Evolutionary conservation across 345 rosid genomes (phyloP), one percentile per base, ranked within the genome.

Genomic region (Iberis pinnata): DNA sequence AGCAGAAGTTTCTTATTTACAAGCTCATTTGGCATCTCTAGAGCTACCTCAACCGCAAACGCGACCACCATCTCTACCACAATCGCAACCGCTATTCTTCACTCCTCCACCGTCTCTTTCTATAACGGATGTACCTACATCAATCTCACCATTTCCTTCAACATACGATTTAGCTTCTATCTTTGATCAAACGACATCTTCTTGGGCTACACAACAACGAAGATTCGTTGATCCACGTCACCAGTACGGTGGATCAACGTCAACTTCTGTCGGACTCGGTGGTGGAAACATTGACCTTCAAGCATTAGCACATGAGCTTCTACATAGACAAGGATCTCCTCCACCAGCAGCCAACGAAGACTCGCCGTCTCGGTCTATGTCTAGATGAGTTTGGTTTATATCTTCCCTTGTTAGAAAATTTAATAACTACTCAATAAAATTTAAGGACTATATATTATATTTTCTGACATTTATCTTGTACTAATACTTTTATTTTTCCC

Each of bases 1-100:
- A 57, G 83, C 98, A 5, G 96, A 90, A 74, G 75, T 90, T 7
- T 72, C 98, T n/a, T 80, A 70, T 75, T 67, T 84, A 60, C 95
- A 87, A 70, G 79, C 96, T 29, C 81, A 80, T 50, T 64, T 87
- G 36, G 70, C 92, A 16, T 68, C 92, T 7, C 42, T 87, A 53
- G 84, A 82, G 77, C 69, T 70, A 13, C 80, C 85, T 15, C 61
- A 78, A 12, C 74, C 70, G n/a, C 74, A 76, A 11, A 73, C 80
- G 6, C 81, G 78, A 12, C 81, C 69, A 7, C 69, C 74, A 0
- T 52, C 69, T 0, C 74, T 74, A 1, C 43, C 67, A 19, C 68
- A 18, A 12, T 32, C 45, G 13, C 56, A 49, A n/a, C 45, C 55
- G 31, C 78, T 43, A 3, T 68, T 54, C 19, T 51, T 46, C 57